Conservation (phyloP, 257 asterid species). For the Gynochthodes officinalis region DNA sequence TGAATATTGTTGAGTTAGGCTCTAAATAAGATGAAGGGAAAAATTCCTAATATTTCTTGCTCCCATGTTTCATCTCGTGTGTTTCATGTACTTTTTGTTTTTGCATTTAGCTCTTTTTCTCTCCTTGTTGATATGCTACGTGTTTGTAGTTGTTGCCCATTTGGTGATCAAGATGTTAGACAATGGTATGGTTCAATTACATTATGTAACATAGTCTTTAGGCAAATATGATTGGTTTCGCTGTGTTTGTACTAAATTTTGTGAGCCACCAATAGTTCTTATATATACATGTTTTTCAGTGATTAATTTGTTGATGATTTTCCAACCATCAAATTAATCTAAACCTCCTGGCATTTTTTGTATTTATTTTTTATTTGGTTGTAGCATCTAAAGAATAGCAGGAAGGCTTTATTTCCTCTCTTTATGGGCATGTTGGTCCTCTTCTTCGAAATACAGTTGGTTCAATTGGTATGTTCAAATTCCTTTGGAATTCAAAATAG, state of each 20-base stretch:
- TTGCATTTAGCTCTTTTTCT: not conserved
- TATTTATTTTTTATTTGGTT: constrained; percentile 3
- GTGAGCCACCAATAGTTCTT: constrained; percentile 1
- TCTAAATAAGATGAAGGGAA: constrained; percentile 78
- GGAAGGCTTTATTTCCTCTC: constrained; percentile 66
- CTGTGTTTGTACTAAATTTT: not conserved
- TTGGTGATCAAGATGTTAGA: constrained; percentile 82
- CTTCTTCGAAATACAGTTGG: constrained; percentile 91
- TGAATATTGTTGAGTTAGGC: constrained; percentile 77
- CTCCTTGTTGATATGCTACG: constrained; percentile 5
- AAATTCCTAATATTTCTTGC: constrained; percentile 82
- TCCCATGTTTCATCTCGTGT: constrained; percentile 87
- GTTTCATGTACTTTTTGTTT: constrained; percentile 61
- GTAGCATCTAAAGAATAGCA: constrained; percentile 83
- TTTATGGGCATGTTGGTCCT: constrained; percentile 77
- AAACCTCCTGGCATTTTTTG: not conserved
- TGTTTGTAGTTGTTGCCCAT: constrained; percentile 48
- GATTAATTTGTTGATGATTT: not conserved
- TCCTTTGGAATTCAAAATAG: constrained; percentile 2
- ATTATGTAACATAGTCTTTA: not conserved
- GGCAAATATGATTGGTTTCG: not conserved
- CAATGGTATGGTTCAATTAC: constrained; percentile 46
- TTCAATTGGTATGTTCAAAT: constrained; percentile 68
- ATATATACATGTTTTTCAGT: not conserved
- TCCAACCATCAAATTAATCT: not conserved